Evolutionary conservation across 139 green algal genomes (phyloP).

Genomic region (Tetraselmis striata): DNA sequence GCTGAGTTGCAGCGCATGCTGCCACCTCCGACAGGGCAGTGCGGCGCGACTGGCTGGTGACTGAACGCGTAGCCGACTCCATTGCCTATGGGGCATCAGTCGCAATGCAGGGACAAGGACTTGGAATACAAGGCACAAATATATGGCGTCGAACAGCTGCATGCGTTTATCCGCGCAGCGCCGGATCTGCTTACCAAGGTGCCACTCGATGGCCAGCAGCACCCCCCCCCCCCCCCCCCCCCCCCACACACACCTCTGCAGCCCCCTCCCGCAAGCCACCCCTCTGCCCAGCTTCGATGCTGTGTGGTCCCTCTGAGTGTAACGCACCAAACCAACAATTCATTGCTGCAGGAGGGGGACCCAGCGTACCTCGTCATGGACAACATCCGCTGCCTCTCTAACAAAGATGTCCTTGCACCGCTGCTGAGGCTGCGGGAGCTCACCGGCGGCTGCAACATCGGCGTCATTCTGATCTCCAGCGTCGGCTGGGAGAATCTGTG

Average conservation of each 20-base stretch:
- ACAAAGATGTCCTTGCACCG: neutral
- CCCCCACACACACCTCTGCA: too few species aligned
- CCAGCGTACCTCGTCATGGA: neutral
- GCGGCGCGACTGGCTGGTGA: too few species aligned
- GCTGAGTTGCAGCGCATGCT: neutral
- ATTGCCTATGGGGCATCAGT: too few species aligned
- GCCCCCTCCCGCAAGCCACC: too few species aligned
- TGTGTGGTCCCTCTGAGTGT: too few species aligned
- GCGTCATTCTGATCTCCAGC: neutral
- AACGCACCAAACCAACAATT: too few species aligned
- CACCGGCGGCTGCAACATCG: neutral
- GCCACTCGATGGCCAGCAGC: too few species aligned
- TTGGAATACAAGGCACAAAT: too few species aligned
- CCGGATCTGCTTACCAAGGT: neutral
- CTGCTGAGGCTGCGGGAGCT: neutral
- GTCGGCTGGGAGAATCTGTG: neutral
- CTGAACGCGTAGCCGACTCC: too few species aligned
- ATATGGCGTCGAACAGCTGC: neutral
- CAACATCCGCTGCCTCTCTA: neutral
- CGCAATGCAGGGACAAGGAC: too few species aligned
- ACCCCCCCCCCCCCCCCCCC: too few species aligned
- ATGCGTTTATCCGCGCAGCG: neutral
- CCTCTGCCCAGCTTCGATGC: too few species aligned
- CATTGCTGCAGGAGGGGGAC: neutral
- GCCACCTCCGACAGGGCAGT: neutral